Percentiles rank a stretch among this genome's conserved stretches.
Conservation (phyloP, 805 yeast species). For the Starmerella sp. region DNA sequence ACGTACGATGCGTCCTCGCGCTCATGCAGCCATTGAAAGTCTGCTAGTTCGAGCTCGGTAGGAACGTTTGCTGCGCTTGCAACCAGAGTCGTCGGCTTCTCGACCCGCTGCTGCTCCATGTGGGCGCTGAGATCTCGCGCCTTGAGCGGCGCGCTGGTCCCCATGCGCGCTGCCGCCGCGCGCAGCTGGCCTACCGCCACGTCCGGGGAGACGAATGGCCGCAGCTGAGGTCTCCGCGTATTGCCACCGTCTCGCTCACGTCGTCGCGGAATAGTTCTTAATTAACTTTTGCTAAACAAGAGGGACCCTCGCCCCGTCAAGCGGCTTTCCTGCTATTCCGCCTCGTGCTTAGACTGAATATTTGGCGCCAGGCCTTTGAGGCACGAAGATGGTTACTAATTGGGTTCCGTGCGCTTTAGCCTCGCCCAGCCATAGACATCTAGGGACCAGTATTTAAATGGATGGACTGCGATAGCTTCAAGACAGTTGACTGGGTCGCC, state of each 20-base stretch:
- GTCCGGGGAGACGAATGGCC: background rate
- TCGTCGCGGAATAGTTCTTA: background rate
- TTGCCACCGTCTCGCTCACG: background rate
- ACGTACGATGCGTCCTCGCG: slow-evolving; percentile 9
- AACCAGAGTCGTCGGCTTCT: background rate
- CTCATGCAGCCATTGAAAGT: slow-evolving; percentile 18
- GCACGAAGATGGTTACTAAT: too few species aligned
- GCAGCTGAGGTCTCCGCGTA: background rate
- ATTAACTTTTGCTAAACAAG: background rate
- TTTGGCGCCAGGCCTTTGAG: too few species aligned
- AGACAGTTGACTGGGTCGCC: slow-evolving; percentile 48
- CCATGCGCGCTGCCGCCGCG: slow-evolving; percentile 1
- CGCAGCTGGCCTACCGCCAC: slow-evolving; percentile 2
- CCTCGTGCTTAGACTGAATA: background rate
- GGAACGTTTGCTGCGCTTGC: slow-evolving; percentile 5
- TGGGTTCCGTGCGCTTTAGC: too few species aligned
- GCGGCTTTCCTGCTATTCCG: background rate
- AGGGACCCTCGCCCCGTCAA: background rate
- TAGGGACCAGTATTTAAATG: background rate
- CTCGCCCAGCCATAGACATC: too few species aligned
- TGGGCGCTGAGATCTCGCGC: background rate
- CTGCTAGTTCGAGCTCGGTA: slow-evolving; percentile 4
- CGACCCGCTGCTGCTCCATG: background rate
- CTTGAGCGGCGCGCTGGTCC: background rate
- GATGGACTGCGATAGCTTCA: slow-evolving; percentile 25